Evolutionary conservation across 306 rosid species (phyloP).

Genomic region (Vachellia pachyceras): DNA sequence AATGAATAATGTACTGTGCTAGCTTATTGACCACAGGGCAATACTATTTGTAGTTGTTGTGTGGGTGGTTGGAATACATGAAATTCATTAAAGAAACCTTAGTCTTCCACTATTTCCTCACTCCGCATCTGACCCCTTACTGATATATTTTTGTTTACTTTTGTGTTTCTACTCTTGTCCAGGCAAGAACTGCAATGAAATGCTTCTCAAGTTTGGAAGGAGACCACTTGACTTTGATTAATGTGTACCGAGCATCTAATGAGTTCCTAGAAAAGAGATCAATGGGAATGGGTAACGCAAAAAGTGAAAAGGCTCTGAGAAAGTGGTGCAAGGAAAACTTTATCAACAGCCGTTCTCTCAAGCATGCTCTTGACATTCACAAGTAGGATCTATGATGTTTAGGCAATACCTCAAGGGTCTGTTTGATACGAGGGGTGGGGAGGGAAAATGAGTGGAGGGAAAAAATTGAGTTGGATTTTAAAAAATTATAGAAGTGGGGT

Average conservation of each 20-base stretch:
- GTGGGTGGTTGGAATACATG: constrained; percentile 31
- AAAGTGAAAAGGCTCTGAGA: constrained; percentile 69
- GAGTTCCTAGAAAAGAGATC: constrained; percentile 74
- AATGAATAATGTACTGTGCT: constrained; percentile 7
- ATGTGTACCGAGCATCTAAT: constrained; percentile 73
- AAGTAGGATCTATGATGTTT: constrained; percentile 50
- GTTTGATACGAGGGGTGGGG: too few species aligned
- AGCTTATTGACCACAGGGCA: not conserved
- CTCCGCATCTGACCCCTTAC: not conserved
- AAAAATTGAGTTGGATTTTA: too few species aligned
- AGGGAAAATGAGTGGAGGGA: too few species aligned
- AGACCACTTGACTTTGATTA: constrained; percentile 83
- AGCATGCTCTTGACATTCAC: constrained; percentile 91
- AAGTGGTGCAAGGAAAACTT: constrained; percentile 97
- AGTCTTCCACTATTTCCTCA: constrained; percentile 8
- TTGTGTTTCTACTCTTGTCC: constrained; percentile 40
- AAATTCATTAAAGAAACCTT: constrained; percentile 19
- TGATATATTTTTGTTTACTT: not conserved
- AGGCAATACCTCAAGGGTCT: not conserved
- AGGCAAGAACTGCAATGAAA: constrained; percentile 80
- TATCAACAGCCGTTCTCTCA: constrained; percentile 82
- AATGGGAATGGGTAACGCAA: constrained; percentile 54
- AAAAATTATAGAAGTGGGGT: too few species aligned
- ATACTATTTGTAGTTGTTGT: constrained; percentile 14
- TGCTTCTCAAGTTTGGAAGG: constrained; percentile 86